Evolutionary conservation across 2,329 filamentous ascomycete genomes (phyloP), one percentile per base, ranked within the genome.

Genomic region (Aspergillus jensenii): DNA sequence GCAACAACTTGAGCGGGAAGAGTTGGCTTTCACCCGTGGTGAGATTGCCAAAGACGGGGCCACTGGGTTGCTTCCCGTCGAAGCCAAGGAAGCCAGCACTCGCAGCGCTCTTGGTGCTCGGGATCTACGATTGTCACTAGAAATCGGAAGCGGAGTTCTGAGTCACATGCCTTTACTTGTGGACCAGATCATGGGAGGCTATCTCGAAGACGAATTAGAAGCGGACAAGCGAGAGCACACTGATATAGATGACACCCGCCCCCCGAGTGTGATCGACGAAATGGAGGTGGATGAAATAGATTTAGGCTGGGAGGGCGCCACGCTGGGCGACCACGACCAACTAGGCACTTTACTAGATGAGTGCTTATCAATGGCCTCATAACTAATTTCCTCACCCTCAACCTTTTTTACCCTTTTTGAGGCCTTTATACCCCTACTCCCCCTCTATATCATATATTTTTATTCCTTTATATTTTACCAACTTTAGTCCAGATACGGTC

Each of bases 81-180:
- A 97, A 74, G 85, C 90, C 3, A 91, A 90, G 70, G 88, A 89
- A 53, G 87, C 89, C 15, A 85, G 85, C 55, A 86, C 89, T 65
- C 82, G 91, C 40, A 84, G 87, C 6, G 86, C 90, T 1, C 76
- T 97, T 1, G 87, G 87, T 14, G 88, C 93, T 77, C 86, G 87
- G 17, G 93, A 97, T 71, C 75, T 97, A 48, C 84, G 89, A 39
- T 78, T 96, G 3, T 87, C 90, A 0, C 74, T 96, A 15, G 85
- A 90, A 59, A 82, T 96, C 62, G 87, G 89, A 12, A 90, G 95
- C 54, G 85, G 84, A 25, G 88, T 90, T 59, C 81, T 96, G 62
- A 86, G 87, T 9, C 87, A 90, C 59, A 93, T 95, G 76, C 91
- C 90, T 0, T 81, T 91, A 23, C 79, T 96, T 39, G 83, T 86